These are phyloP conservation scores for Apiospora saccharicola DNA, from an alignment of 2,329 filamentous ascomycete genomes.

Conservation along the genomic window DNA sequence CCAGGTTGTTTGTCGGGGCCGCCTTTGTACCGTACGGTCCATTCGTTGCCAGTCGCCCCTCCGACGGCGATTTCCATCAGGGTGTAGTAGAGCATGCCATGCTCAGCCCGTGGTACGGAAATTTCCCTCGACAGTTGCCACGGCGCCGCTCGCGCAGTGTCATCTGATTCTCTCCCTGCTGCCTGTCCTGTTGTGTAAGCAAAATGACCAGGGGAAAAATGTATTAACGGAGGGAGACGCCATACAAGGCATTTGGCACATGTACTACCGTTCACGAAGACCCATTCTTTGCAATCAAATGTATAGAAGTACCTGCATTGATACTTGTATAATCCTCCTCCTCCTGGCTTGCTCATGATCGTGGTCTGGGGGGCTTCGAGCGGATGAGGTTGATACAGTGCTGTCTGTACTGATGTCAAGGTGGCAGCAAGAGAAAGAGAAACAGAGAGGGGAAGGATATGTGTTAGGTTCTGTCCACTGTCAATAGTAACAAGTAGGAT, in stretches of 20 bases:
- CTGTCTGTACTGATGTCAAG: constrained; percentile 24
- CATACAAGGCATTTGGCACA: constrained; percentile 8
- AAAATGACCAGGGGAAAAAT: neutral
- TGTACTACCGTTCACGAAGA: neutral
- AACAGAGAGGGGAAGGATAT: too few relatives aligned
- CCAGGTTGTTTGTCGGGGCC: constrained; percentile 38
- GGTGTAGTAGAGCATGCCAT: constrained; percentile 56
- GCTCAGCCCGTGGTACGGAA: constrained; percentile 53
- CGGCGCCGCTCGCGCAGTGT: constrained; percentile 36
- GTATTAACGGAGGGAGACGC: neutral
- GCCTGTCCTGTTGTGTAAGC: constrained; percentile 45
- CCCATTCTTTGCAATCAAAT: neutral
- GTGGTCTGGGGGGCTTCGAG: neutral
- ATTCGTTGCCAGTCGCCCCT: constrained; percentile 47
- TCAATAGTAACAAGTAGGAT: neutral
- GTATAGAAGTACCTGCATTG: constrained; percentile 1
- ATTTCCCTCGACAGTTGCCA: constrained; percentile 49
- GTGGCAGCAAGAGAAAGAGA: neutral
- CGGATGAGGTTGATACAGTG: constrained; percentile 12
- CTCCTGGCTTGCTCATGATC: constrained; percentile 7
- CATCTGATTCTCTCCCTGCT: constrained; percentile 56
- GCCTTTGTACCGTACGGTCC: constrained; percentile 44
- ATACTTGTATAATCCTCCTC: constrained; percentile 21
- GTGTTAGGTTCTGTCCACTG: neutral
- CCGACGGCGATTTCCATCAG: constrained; percentile 54